Conservation (phyloP, 768 basidiomycete genomes). For the Calocybe cyanea region DNA sequence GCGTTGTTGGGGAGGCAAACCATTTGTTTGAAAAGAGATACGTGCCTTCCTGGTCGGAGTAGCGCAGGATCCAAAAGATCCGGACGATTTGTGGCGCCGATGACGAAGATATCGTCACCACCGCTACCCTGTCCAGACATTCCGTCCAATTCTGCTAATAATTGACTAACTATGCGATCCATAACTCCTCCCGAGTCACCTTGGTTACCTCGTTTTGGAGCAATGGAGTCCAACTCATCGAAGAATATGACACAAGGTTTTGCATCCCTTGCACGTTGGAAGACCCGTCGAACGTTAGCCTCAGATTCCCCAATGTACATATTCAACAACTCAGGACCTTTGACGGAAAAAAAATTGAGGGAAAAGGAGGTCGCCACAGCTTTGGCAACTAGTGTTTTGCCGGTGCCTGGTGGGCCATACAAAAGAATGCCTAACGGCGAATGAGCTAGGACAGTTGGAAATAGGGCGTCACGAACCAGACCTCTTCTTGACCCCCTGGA, state of each 20-base stretch:
- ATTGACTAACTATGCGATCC: slow-evolving; percentile 95
- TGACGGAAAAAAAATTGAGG: slow-evolving; percentile 95
- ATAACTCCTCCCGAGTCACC: slow-evolving; percentile 97
- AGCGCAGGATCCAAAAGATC: slow-evolving; percentile 89
- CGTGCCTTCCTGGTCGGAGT: slow-evolving; percentile 81
- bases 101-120: slow-evolving; percentile 80
- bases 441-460: background rate
- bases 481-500: slow-evolving; percentile 89
- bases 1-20: background rate
- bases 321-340: slow-evolving; percentile 92
- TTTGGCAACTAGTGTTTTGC: slow-evolving; percentile 93
- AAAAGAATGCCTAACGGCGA: slow-evolving; percentile 68
- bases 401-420: slow-evolving; percentile 94
- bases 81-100: slow-evolving; percentile 94
- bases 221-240: slow-evolving; percentile 93
- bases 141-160: slow-evolving; percentile 91
- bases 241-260: slow-evolving; percentile 96
- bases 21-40: background rate
- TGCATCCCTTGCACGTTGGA: slow-evolving; percentile 88
- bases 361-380: slow-evolving; percentile 95
- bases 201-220: slow-evolving; percentile 91
- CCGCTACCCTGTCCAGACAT: slow-evolving; percentile 58
- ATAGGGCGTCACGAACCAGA: slow-evolving; percentile 55
- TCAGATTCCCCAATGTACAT: slow-evolving; percentile 99
- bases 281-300: slow-evolving; percentile 92